Base-by-base conservation (phyloP, 345 rosid genomes). In the Firmiana major region DNA sequence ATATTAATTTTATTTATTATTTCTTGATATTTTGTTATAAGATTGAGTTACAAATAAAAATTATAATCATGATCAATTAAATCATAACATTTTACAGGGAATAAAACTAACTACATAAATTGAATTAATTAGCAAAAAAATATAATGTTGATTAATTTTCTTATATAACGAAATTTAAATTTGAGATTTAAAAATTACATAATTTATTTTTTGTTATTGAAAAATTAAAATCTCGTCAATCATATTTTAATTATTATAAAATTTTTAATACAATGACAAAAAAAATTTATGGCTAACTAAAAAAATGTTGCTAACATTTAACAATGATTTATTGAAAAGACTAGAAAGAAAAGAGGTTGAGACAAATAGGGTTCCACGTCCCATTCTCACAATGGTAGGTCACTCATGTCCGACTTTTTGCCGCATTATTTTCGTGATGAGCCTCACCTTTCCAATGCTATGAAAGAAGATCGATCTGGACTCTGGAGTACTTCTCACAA, bases 361-460 rank as follows among this genome's bases (percentile, higher is more conserved):
- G 42, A 57, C 43, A 38, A 2, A 54, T 26, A 15, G 67, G 42
- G 80, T 74, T 74, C 73, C 74, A 63, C 63, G 12, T 34, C 34
- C 77, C 79, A 79, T 78, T 16, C 77, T 54, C 8, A 71, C 57
- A 36, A 54, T 24, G 81, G 51, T 77, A 74, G 85, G 80, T 78
- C 79, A 65, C 69, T 48, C 26, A 48, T 70, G 69, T 65, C 53
- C 21, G 62, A 49, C 84, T 73, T 80, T 75, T 54, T 38, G 68
- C 3, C 79, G 55, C 78, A 55, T 57, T 63, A 55, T 81, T 69
- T 59, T 72, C 49, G 49, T 75, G 75, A 71, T 75, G 71, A 62
- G 76, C 48, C 71, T 77, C 60, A 9, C 15, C 43, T 70, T 70
- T 49, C 65, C 48, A 54, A 11, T 38, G 51, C 65, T n/a, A 38